Evolutionary conservation across 2,329 filamentous ascomycete genomes (phyloP), one percentile per base, ranked within the genome.

Genomic region (Ceratocystis huliohia): DNA sequence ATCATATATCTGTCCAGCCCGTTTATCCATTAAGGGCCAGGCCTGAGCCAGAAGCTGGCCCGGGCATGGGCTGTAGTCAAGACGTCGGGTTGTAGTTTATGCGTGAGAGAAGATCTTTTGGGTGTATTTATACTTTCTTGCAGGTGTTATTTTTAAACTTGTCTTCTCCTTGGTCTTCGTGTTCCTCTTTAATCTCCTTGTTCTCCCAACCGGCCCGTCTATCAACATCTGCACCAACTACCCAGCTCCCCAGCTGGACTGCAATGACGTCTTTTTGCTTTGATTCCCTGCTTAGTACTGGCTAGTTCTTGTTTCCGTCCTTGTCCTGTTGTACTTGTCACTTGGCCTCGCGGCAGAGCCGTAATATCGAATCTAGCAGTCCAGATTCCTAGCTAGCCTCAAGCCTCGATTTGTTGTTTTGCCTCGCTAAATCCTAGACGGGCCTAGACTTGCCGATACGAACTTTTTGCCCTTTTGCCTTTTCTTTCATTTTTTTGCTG

Each of bases 361-460:
- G 10, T 41, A 41, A 15, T 41, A 15, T 41, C 37, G 37, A 41
- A 13, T 41, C 37, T 41, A 41, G 37, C 37, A 41, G 37, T 10
- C 10, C 37, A 41, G 10, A 41, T 41, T 41, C 37, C 13, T 13
- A 25, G 22, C 53, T 57, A 57, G 25, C 28, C 33, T 17, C 22
- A 53, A 22, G n/a, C 15, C 48, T 53, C 48, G 48, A n/a, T 53
- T 53, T 53, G 48, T 5, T 53, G n/a, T 25, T 57, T 57, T 57
- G 53, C 53, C 53, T 57, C 53, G 53, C 53, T 57, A 28, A 57
- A 57, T 28, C 53, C 53, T 57, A 28, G 20, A 57, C 28, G 53
- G 53, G 53, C 30, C 53, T n/a, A 57, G 53, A 57, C 53, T 57
- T 33, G 22, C 30, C 13, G 22, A n/a, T 28, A 57, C 15, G 53